These are phyloP conservation scores for Amanita brunnescens DNA, from an alignment of 768 basidiomycete genomes.

Conservation along the genomic window DNA sequence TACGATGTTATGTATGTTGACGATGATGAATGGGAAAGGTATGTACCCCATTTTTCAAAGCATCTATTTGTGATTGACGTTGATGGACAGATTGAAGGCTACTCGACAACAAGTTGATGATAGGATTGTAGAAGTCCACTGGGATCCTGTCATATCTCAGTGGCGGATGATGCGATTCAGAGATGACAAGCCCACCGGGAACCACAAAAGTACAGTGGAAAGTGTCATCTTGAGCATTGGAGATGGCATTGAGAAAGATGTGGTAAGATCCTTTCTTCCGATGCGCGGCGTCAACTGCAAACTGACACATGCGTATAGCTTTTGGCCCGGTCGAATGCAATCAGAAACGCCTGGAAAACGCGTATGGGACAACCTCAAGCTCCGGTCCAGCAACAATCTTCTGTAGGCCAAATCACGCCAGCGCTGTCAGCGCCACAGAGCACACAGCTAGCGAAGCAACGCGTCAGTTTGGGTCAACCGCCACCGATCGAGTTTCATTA, in stretches of 20 bases:
- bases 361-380: constrained; percentile 37
- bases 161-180: constrained; percentile 94
- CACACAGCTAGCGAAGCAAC: constrained; percentile 13
- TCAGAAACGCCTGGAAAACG: constrained; percentile 70
- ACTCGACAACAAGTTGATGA: constrained; percentile 87
- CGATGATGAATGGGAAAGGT: constrained; percentile 93
- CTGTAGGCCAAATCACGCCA: constrained; percentile 13
- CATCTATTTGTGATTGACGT: neutral
- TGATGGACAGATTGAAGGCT: constrained; percentile 59
- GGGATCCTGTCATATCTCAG: constrained; percentile 55
- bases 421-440: constrained; percentile 19
- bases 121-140: constrained; percentile 88
- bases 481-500: constrained; percentile 41
- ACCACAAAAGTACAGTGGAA: constrained; percentile 76
- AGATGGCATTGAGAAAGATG: constrained; percentile 88
- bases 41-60: constrained; percentile 21
- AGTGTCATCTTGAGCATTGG: constrained; percentile 86
- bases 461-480: constrained; percentile 13
- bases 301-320: constrained; percentile 36
- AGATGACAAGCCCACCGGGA: constrained; percentile 91
- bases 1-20: constrained; percentile 82
- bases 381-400: constrained; percentile 11
- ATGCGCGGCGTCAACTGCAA: neutral
- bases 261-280: constrained; percentile 40
- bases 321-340: constrained; percentile 49